Evolutionary conservation across 805 yeast genomes (phyloP), one percentile per base, ranked within the genome.

Genomic region (Kuraishia capsulata): DNA sequence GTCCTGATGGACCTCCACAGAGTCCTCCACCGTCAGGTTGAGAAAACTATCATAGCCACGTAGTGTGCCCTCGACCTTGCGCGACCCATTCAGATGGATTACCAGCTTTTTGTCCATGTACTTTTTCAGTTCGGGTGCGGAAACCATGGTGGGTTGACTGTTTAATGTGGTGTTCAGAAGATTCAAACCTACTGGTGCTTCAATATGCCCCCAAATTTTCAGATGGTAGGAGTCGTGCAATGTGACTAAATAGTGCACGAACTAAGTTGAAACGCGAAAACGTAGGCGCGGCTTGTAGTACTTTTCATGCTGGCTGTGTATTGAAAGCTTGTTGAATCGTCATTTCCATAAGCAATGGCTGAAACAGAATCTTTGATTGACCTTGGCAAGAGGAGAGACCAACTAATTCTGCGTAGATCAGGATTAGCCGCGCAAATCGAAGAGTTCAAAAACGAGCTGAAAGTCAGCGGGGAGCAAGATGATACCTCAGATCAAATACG

Each of bases 71-170:
- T 75, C 72, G 1, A 90, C 75, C 47, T 73, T 73, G 37, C 97
- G 69, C 11, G 82, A 62, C 2, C 95, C 94, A 56, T 86, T 87
- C 42, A 90, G 67, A 46, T 81, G 83, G 14, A 90, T 64, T 11
- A 77, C 66, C 20, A 90, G 68, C 50, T 76, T 74, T 59, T 84
- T 85, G 53, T 84, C 89, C 73, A 86, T 69, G 54, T 85, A 87
- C 80, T 81, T 57, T 42, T 57, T 58, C 17, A 59, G 46, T 36
- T 59, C 64, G 11, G 64, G 64, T 10, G 57, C 50, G 3, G 62
- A 52, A 13, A 58, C 62, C 63, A 59, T 59, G 4, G 5, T 41
- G n/a, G n/a, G n/a, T n/a, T n/a, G 5, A n/a, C n/a, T n/a, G n/a
- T n/a, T n/a, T n/a, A n/a, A n/a, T n/a, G n/a, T n/a, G n/a, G n/a